phyloP scores from a whole-genome alignment of 306 rosid species.

The Amphicarpaea edgeworthii region DNA sequence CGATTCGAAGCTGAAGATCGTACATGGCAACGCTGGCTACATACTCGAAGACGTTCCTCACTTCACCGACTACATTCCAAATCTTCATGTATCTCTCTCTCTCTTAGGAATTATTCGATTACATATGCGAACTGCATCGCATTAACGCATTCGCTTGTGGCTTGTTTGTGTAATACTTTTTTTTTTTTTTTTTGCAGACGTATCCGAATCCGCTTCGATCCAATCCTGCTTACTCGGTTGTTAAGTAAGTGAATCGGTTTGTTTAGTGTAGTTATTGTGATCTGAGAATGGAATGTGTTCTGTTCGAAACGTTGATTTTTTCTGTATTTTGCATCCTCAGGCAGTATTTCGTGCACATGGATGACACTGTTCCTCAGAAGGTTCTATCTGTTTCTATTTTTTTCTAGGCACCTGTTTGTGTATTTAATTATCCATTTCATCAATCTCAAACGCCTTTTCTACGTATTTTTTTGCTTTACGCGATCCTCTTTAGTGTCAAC shows the following conservation, averaged over 20 bases:
- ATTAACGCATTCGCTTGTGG: constrained; percentile 11
- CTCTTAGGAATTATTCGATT: background rate
- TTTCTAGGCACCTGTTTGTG: constrained; percentile 15
- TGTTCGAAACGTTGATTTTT: constrained; percentile 29
- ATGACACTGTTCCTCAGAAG: constrained; percentile 84
- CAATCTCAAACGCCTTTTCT: background rate
- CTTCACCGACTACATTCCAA: constrained; percentile 70
- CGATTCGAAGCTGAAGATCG: constrained; percentile 54
- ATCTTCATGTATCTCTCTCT: constrained; percentile 62
- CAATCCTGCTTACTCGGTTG: constrained; percentile 97
- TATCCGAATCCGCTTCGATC: constrained; percentile 86
- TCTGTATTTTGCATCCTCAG: constrained; percentile 49
- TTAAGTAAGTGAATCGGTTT: constrained; percentile 65
- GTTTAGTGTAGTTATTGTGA: background rate
- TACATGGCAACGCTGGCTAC: constrained; percentile 68
- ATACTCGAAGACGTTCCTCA: constrained; percentile 91
- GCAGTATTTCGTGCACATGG: constrained; percentile 91
- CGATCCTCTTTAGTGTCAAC: constrained; percentile 8
- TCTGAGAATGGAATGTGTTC: constrained; percentile 34
- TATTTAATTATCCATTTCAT: constrained; percentile 7
- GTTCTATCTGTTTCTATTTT: constrained; percentile 44
- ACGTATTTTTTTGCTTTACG: constrained; percentile 6
- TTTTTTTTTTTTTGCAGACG: constrained; percentile 59
- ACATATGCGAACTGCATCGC: constrained; percentile 11
- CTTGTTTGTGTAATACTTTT: background rate